These are phyloP conservation scores for Blakeslea trispora DNA, from an alignment of 371 early-diverging fungal genomes.

Conservation along the genomic window DNA sequence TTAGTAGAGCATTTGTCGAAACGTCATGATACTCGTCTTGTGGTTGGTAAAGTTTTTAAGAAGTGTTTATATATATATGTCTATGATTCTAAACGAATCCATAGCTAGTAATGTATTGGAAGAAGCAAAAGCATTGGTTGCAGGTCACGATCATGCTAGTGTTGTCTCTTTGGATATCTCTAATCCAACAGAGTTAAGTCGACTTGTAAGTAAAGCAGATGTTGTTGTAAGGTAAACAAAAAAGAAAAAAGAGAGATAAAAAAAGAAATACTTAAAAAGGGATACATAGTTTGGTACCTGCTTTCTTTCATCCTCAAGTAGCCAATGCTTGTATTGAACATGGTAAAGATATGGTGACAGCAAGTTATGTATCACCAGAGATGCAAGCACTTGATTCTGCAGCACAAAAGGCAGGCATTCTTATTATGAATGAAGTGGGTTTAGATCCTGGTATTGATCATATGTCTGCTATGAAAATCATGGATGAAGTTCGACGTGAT, in stretches of 20 bases:
- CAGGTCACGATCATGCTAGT: slow-evolving; percentile 54
- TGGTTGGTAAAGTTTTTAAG: slow-evolving; percentile 78
- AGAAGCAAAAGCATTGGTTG: slow-evolving; percentile 72
- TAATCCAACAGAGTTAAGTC: slow-evolving; percentile 53
- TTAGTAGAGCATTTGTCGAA: slow-evolving; percentile 80
- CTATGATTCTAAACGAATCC: not conserved
- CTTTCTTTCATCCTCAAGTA: slow-evolving; percentile 85
- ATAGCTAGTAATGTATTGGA: slow-evolving; percentile 76
- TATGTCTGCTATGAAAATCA: slow-evolving; percentile 95
- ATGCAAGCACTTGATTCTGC: slow-evolving; percentile 81
- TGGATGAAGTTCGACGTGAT: slow-evolving; percentile 77
- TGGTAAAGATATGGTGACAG: slow-evolving; percentile 94
- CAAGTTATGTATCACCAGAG: slow-evolving; percentile 92
- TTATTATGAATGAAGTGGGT: slow-evolving; percentile 96
- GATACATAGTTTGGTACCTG: slow-evolving; percentile 83
- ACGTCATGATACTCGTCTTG: slow-evolving; percentile 66
- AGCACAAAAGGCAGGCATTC: slow-evolving; percentile 83
- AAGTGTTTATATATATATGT: not conserved
- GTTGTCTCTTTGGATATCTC: slow-evolving; percentile 56
- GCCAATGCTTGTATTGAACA: slow-evolving; percentile 82
- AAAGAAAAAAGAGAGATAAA: too few species aligned
- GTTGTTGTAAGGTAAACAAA: slow-evolving; percentile 84
- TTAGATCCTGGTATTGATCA: slow-evolving; percentile 98
- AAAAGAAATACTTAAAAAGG: too few species aligned
- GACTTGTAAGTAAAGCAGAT: slow-evolving; percentile 75